A percentile compares a stretch with the other conserved stretches of the same genome.
Evolutionary conservation across 1,139 yeast species (phyloP).

Genomic region (Saccharomyces hybrid): DNA sequence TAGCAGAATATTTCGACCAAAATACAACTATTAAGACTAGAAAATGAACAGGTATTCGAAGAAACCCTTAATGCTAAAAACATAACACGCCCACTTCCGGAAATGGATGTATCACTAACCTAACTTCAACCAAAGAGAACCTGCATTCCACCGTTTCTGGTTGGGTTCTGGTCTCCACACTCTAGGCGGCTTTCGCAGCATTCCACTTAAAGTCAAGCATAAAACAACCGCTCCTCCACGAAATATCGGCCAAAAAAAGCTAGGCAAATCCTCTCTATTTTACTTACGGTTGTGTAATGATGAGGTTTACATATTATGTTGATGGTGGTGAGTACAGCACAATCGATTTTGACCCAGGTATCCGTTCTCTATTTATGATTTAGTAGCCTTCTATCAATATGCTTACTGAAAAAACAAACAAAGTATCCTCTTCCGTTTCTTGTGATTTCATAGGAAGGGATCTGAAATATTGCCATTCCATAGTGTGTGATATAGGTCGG

Average conservation of each 20-base stretch:
- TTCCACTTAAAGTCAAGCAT: not conserved
- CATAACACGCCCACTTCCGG: not conserved
- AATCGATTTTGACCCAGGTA: not conserved
- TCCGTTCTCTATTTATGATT: not conserved
- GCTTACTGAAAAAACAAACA: too few species aligned
- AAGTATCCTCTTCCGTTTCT: not conserved
- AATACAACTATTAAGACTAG: not conserved
- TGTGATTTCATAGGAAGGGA: not conserved
- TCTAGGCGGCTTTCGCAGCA: not conserved
- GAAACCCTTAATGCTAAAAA: not conserved
- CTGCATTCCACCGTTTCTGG: not conserved
- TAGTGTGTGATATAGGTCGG: constrained; percentile 23
- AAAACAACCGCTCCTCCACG: not conserved
- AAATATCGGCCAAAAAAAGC: not conserved
- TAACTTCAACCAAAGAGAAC: not conserved
- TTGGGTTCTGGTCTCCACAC: not conserved
- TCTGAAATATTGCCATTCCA: constrained; percentile 28
- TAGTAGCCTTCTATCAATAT: not conserved
- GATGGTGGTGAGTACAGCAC: not conserved
- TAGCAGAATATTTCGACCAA: not conserved
- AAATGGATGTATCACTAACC: not conserved
- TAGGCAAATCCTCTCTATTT: not conserved
- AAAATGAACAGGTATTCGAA: not conserved
- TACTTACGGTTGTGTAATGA: not conserved
- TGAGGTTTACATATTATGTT: not conserved